phyloP scores from a whole-genome alignment of 352 stramenopile species.

The Peronospora tabacina region DNA sequence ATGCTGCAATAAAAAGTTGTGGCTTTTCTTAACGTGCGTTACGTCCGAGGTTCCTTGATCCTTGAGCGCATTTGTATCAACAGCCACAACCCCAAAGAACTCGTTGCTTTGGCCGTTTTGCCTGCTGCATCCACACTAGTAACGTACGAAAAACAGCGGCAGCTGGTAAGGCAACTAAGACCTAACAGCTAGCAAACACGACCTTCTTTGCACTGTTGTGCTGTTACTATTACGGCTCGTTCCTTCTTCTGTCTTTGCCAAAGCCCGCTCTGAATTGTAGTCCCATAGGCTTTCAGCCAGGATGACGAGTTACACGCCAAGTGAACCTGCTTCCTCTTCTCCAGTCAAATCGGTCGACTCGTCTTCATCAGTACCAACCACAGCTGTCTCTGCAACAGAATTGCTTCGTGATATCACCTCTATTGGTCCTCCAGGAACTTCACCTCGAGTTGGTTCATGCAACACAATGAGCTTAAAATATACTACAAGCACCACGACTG shows the following conservation, averaged over 20 bases:
- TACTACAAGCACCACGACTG: constrained; percentile 6
- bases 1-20: constrained; percentile 15
- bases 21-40: constrained; percentile 17
- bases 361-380: constrained; percentile 7
- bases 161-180: constrained; percentile 7
- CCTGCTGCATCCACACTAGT: neutral
- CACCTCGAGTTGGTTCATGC: constrained; percentile 12
- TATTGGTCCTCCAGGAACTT: constrained; percentile 7
- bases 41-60: constrained; percentile 7
- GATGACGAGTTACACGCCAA: constrained; percentile 26
- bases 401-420: constrained; percentile 7
- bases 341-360: constrained; percentile 24
- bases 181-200: neutral
- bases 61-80: neutral
- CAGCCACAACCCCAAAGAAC: neutral
- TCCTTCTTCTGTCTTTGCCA: constrained; percentile 10
- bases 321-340: constrained; percentile 15
- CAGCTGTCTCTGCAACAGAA: constrained; percentile 10
- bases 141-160: constrained; percentile 2
- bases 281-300: neutral
- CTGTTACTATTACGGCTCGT: constrained; percentile 23
- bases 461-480: constrained; percentile 10
- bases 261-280: constrained; percentile 3
- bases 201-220: neutral
- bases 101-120: neutral